phyloP scores from a whole-genome alignment of 1,284 basidiomycete genomes.

The Puccinia coronata region DNA sequence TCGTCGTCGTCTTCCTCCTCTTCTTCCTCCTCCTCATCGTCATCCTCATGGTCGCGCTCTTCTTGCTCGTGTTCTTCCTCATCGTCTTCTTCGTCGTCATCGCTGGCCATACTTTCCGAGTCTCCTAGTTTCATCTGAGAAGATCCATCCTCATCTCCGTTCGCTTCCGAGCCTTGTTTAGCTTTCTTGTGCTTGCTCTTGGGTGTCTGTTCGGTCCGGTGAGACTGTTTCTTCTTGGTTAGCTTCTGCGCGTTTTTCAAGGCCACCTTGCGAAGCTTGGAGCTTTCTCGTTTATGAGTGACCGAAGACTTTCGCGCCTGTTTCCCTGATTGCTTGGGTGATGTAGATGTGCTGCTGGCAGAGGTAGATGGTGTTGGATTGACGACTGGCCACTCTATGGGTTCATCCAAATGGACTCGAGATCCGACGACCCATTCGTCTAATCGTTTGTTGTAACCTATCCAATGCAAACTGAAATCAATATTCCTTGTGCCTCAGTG shows the following conservation, averaged over 20 bases:
- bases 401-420: conserved; percentile 76
- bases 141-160: conserved; percentile 16
- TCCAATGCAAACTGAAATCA: conserved; percentile 50
- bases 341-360: not conserved
- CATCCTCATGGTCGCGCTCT: conserved; percentile 46
- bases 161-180: conserved; percentile 14
- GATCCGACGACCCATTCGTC: conserved; percentile 97
- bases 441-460: conserved; percentile 65
- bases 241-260: conserved; percentile 45
- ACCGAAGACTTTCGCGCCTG: conserved; percentile 46
- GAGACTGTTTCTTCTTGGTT: conserved; percentile 51
- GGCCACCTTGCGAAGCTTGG: conserved; percentile 49
- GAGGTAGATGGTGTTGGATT: conserved; percentile 65
- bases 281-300: conserved; percentile 52
- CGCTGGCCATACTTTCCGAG: conserved; percentile 39
- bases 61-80: conserved; percentile 17
- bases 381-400: conserved; percentile 83
- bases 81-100: conserved; percentile 32
- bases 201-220: conserved; percentile 52
- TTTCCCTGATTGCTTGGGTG: conserved; percentile 28
- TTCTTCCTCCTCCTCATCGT: conserved; percentile 51
- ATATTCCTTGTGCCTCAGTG: conserved; percentile 23
- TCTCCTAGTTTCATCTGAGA: conserved; percentile 24
- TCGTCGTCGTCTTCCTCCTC: conserved; percentile 60
- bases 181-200: conserved; percentile 44